Conservation (phyloP, 768 basidiomycete genomes). For the Suillus plorans region DNA sequence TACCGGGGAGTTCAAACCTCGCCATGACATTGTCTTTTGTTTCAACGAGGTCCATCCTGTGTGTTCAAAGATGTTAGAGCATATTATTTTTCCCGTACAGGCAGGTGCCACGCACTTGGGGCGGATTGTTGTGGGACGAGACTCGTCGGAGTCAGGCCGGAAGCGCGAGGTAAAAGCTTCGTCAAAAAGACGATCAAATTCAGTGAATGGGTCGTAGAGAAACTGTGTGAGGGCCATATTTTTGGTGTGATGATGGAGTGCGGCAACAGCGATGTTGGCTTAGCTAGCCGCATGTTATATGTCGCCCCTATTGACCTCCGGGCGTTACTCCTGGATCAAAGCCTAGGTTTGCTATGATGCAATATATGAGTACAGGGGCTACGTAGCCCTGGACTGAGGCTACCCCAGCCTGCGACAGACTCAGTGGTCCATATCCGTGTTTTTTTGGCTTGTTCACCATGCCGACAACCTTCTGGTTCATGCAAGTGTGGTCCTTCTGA, state of each 20-base stretch:
- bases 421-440: too few relatives aligned
- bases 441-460: too few relatives aligned
- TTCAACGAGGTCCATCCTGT: slow-evolving; percentile 49
- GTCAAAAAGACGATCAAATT: slow-evolving; percentile 45
- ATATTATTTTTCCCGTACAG: too few relatives aligned
- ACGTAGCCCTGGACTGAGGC: not conserved
- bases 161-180: slow-evolving; percentile 31
- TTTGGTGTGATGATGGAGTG: not conserved
- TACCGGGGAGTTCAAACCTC: slow-evolving; percentile 55
- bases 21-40: slow-evolving; percentile 44
- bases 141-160: not conserved
- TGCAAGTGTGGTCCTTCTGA: too few relatives aligned
- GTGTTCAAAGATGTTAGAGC: not conserved
- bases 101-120: slow-evolving; percentile 22
- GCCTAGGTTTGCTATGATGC: too few relatives aligned
- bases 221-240: slow-evolving; percentile 27
- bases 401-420: not conserved
- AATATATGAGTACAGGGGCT: too few relatives aligned
- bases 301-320: not conserved
- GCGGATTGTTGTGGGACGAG: slow-evolving; percentile 7
- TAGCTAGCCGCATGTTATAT: not conserved
- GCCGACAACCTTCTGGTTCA: too few relatives aligned
- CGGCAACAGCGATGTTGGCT: not conserved
- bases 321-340: not conserved
- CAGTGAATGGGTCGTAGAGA: slow-evolving; percentile 43